phyloP scores from a whole-genome alignment of 2,329 filamentous ascomycete species.

The Botryotinia narcissicola region DNA sequence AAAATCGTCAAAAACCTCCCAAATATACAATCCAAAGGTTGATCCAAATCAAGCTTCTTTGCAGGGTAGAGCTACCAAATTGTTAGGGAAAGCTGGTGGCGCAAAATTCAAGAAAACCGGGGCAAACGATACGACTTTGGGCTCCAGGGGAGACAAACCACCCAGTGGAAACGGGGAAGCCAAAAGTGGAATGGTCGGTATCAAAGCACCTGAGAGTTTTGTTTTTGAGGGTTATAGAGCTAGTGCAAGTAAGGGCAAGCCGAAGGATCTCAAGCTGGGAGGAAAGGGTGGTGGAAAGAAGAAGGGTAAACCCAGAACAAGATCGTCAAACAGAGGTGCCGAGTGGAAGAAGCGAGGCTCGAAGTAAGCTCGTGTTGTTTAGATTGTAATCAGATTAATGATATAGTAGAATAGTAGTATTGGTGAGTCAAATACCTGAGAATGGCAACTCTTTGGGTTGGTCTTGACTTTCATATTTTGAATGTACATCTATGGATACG shows the following conservation, averaged over 20 bases:
- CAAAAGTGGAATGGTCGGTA: constrained; percentile 33
- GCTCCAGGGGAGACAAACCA: constrained; percentile 25
- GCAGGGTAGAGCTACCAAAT: constrained; percentile 69
- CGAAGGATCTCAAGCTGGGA: constrained; percentile 58
- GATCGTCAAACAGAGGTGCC: constrained; percentile 38
- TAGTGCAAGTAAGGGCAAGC: constrained; percentile 61
- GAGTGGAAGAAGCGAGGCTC: constrained; percentile 42
- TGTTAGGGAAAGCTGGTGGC: constrained; percentile 71
- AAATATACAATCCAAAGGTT: constrained; percentile 64
- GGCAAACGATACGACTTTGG: constrained; percentile 33
- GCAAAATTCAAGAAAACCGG: constrained; percentile 38
- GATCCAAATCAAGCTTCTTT: constrained; percentile 68
- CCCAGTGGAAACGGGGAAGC: constrained; percentile 14
- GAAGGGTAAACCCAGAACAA: constrained; percentile 45
- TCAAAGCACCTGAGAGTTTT: constrained; percentile 62
- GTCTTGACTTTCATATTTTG: neutral
- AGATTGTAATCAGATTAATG: constrained; percentile 9
- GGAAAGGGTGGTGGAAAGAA: constrained; percentile 54
- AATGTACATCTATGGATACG: neutral
- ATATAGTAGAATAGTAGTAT: neutral
- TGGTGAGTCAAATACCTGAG: neutral
- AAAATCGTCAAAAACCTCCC: constrained; percentile 38
- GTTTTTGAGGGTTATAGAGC: constrained; percentile 82
- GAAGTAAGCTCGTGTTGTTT: constrained; percentile 34
- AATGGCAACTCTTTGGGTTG: neutral